phyloP scores from a whole-genome alignment of 768 basidiomycete genomes.

The Kwoniella sp. region DNA sequence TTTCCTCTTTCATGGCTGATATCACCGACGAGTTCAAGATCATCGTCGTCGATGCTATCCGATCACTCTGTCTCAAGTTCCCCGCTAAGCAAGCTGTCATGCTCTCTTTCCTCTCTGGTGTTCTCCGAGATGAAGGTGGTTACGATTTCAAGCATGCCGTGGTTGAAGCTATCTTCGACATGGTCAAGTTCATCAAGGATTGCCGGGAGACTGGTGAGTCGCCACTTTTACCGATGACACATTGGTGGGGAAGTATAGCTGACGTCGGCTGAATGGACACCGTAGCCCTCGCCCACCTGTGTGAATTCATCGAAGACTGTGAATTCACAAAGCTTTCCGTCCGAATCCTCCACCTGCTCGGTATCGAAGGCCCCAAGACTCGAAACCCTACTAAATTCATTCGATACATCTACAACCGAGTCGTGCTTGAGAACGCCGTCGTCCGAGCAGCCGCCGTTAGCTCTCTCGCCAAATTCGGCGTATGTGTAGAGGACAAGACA shows the following conservation, averaged over 20 bases:
- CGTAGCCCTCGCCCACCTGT: slow-evolving; percentile 86
- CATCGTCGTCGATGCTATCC: slow-evolving; percentile 97
- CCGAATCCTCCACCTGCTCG: slow-evolving; percentile 90
- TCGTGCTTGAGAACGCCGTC: slow-evolving; percentile 95
- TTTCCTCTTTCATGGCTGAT: slow-evolving; percentile 97
- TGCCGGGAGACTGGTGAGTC: slow-evolving; percentile 81
- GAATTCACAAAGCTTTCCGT: slow-evolving; percentile 99
- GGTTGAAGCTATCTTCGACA: slow-evolving; percentile 99
- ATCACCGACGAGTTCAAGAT: slow-evolving; percentile 99
- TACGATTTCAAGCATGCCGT: slow-evolving; percentile 99
- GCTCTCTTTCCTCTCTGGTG: slow-evolving; percentile 94
- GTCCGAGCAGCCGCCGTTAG: slow-evolving; percentile 95
- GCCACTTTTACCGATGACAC: no score
- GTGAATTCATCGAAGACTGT: slow-evolving; percentile 99
- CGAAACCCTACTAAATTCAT: slow-evolving; percentile 98
- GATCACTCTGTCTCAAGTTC: slow-evolving; percentile 98
- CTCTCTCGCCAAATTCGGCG: slow-evolving; percentile 93
- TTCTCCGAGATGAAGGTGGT: slow-evolving; percentile 95
- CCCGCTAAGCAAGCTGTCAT: slow-evolving; percentile 94
- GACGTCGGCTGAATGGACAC: background rate
- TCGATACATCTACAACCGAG: slow-evolving; percentile 98
- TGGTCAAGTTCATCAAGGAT: slow-evolving; percentile 96
- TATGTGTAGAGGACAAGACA: slow-evolving; percentile 75
- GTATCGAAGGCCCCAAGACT: slow-evolving; percentile 92
- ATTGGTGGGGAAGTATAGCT: no score